These are phyloP conservation scores for Aspergillus haitiensis DNA, from an alignment of 495 filamentous ascomycete species.

Conservation along the genomic window DNA sequence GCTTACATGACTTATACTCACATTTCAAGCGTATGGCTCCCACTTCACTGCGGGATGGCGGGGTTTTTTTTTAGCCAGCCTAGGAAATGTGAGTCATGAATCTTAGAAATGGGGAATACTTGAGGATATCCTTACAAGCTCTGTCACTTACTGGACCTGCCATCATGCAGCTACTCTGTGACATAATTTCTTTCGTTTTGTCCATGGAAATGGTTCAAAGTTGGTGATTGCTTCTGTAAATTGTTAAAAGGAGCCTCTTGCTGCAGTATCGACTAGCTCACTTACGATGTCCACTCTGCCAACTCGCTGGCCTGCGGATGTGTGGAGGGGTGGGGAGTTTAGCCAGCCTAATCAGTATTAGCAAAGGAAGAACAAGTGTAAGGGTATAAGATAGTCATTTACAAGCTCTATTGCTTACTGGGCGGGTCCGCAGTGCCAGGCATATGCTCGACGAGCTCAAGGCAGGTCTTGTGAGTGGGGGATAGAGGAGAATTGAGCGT, in stretches of 20 bases:
- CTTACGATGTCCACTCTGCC: not conserved
- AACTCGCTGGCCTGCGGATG: not conserved
- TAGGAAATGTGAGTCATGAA: conserved; percentile 5
- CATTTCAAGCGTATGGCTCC: not conserved
- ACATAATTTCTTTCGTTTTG: not conserved
- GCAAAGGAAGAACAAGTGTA: no score
- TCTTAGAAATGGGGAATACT: no score
- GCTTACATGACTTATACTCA: not conserved
- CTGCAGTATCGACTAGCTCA: not conserved
- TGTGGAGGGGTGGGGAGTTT: no score
- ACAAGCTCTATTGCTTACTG: no score
- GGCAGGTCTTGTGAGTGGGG: no score
- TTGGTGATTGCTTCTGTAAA: not conserved
- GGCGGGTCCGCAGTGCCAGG: no score
- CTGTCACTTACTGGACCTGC: conserved; percentile 21
- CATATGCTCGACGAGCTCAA: no score
- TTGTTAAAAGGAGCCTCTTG: not conserved
- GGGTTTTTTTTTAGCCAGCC: conserved; percentile 21
- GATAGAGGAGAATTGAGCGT: not conserved
- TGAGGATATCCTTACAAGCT: conserved; percentile 15
- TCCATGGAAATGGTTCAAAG: not conserved
- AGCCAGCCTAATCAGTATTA: no score
- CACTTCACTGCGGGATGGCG: conserved; percentile 7
- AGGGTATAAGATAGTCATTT: no score
- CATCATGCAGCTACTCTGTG: not conserved